phyloP scores from a whole-genome alignment of 768 basidiomycete genomes.

The Kondoa malvinella region DNA sequence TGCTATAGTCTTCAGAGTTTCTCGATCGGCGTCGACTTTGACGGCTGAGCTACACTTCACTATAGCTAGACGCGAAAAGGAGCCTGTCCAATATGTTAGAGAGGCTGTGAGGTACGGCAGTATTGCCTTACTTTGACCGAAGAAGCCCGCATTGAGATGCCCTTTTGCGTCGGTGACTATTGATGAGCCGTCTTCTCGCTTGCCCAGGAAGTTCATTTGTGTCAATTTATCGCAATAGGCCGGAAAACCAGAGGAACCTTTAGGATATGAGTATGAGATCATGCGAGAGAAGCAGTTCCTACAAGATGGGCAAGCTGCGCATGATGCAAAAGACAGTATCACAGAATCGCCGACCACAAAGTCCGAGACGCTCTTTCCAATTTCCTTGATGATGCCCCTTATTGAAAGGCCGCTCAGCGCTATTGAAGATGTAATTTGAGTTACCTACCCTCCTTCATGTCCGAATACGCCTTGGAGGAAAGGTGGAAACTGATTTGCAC shows the following conservation, averaged over 20 bases:
- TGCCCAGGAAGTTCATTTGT: conserved; percentile 3
- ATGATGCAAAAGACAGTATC: conserved; percentile 1
- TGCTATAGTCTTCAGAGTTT: conserved; percentile 5
- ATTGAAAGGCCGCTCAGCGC: neutral
- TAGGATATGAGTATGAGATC: too few species aligned
- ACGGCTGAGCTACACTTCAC: conserved; percentile 9
- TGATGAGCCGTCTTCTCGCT: conserved; percentile 7
- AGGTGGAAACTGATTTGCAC: conserved; percentile 6
- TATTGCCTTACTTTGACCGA: conserved; percentile 9
- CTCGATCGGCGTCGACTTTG: conserved; percentile 8
- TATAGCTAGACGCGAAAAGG: conserved; percentile 9
- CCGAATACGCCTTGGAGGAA: conserved; percentile 1
- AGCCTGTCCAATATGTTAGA: neutral
- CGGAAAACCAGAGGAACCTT: neutral
- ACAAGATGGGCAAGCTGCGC: conserved; percentile 4
- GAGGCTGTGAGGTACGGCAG: neutral
- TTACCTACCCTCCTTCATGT: conserved; percentile 8
- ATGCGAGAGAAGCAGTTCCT: too few species aligned
- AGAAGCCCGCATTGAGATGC: conserved; percentile 5
- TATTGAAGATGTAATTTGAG: neutral
- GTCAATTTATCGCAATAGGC: neutral
- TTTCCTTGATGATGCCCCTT: neutral
- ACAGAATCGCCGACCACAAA: conserved; percentile 9
- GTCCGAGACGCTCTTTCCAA: neutral
- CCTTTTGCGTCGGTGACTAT: neutral